A percentile compares a stretch with the other conserved stretches of the same genome.
Evolutionary conservation across 257 asterid species (phyloP).

Genomic region (Anisodus acutangulus): DNA sequence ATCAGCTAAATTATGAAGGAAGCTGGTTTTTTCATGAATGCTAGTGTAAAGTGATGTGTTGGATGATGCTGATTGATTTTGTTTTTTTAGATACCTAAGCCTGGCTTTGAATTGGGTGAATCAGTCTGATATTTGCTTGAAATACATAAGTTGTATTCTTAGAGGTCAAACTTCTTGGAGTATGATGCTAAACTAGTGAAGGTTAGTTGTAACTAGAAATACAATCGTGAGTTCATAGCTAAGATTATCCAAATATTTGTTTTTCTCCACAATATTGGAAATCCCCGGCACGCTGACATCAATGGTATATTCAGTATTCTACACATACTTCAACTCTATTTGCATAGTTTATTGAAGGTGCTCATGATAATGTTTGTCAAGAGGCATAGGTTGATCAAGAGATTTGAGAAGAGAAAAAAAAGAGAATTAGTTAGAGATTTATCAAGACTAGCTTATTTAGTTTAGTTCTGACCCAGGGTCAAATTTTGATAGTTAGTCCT

Average conservation of each 20-base stretch:
- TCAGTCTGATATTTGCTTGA: background rate
- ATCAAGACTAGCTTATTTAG: background rate
- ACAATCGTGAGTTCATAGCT: background rate
- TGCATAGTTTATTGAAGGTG: too few species aligned
- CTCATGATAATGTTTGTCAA: background rate
- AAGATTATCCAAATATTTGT: background rate
- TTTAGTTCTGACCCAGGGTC: too few species aligned
- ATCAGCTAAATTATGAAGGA: background rate
- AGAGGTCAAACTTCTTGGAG: slow-evolving; percentile 6
- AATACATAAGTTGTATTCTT: background rate
- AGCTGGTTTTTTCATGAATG: background rate
- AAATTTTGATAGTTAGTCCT: too few species aligned
- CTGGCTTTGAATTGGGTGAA: too few species aligned
- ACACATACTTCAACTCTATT: background rate
- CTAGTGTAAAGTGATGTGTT: slow-evolving; percentile 19
- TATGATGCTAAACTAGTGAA: background rate
- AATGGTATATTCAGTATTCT: background rate
- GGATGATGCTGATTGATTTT: slow-evolving; percentile 26
- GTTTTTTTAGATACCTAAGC: too few species aligned
- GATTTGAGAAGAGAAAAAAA: background rate
- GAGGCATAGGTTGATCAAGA: background rate
- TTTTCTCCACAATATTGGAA: background rate
- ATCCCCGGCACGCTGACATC: background rate
- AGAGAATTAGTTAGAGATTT: background rate
- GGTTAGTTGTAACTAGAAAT: background rate